Evolutionary conservation across 2,329 filamentous ascomycete genomes (phyloP), one percentile per base, ranked within the genome.

Genomic region (Zymoseptoria pseudotritici): DNA sequence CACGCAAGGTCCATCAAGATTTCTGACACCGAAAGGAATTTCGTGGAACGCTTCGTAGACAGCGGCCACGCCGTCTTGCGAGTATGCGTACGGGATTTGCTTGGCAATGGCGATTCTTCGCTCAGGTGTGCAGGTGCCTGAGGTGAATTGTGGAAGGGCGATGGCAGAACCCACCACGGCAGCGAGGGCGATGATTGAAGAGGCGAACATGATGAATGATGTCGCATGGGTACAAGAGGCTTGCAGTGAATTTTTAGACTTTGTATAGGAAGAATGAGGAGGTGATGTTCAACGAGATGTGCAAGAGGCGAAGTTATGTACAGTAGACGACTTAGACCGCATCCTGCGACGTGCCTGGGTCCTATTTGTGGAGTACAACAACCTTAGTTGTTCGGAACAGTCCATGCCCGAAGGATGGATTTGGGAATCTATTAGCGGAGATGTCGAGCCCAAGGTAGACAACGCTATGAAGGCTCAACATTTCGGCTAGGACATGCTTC

Each of bases 11-110:
- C 60, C 60, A n/a, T 49, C 20, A n/a, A 57, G 60, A 50, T 59
- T 51, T 13, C 31, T 36, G 1, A 59, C 60, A 8, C 60, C 60
- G 19, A 62, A 62, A 1, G 57, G 60, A 24, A 62, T 62, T 2
- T 19, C 51, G 13, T n/a, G 29, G 49, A 62, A 62, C 10, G 54
- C 55, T 4, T 56, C 51, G 17, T 54, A 53, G 1, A 55, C 56
- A 1, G 60, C 51, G n/a, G 50, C 42, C 8, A 53, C 46, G 13
- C 50, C 57, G 13, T 54, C 36, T 22, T 62, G 54, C n/a, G 60
- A 53, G 36, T 62, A 62, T 10, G 60, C 57, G 29, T 51, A 56
- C 17, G 60, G 60, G 3, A 62, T 29, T 8, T 57, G 54, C 19
- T 58, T 53, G 10, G 24, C 8, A 6, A 19, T 53, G 9, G 19